Percentiles rank a stretch among this genome's conserved stretches.
These are phyloP conservation scores for Dunaliella primolecta DNA, from an alignment of 139 green algal genomes.

Conservation along the genomic window DNA sequence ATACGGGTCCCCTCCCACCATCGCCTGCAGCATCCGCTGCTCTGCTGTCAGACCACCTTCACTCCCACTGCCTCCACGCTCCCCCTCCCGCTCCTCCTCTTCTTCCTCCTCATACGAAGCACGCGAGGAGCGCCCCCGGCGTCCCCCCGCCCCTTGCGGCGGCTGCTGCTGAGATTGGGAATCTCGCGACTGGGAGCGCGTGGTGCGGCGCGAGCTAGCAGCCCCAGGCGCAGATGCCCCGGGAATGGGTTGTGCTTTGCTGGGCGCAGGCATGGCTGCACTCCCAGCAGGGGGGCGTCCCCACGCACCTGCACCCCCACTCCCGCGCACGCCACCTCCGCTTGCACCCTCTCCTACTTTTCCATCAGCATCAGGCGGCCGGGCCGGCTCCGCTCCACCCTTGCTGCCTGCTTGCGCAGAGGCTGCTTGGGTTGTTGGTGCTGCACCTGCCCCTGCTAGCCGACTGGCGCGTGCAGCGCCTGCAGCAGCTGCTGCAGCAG, in stretches of 20 bases:
- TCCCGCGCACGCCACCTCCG: no score
- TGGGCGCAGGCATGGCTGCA: slow-evolving; percentile 8
- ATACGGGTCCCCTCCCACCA: neutral
- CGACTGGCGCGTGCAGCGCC: neutral
- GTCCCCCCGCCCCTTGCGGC: neutral
- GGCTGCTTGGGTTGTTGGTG: no score
- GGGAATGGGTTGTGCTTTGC: slow-evolving; percentile 52
- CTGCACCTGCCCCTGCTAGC: neutral
- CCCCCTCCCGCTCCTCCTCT: neutral
- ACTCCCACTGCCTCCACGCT: neutral
- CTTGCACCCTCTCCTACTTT: no score
- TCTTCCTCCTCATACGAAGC: slow-evolving; percentile 12
- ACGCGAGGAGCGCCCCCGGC: neutral
- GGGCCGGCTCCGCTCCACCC: no score
- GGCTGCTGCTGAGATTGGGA: slow-evolving; percentile 6
- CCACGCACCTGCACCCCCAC: neutral
- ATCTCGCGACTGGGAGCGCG: neutral
- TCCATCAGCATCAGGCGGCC: no score
- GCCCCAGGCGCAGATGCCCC: slow-evolving; percentile 19
- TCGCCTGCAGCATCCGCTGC: neutral
- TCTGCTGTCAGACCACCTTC: neutral
- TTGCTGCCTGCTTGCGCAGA: no score
- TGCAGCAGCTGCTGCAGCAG: slow-evolving; percentile 5
- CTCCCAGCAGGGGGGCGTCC: neutral
- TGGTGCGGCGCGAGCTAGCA: neutral